These are phyloP conservation scores for Pochonia chlamydosporia DNA, from an alignment of 2,329 filamentous ascomycete genomes.

Conservation along the genomic window DNA sequence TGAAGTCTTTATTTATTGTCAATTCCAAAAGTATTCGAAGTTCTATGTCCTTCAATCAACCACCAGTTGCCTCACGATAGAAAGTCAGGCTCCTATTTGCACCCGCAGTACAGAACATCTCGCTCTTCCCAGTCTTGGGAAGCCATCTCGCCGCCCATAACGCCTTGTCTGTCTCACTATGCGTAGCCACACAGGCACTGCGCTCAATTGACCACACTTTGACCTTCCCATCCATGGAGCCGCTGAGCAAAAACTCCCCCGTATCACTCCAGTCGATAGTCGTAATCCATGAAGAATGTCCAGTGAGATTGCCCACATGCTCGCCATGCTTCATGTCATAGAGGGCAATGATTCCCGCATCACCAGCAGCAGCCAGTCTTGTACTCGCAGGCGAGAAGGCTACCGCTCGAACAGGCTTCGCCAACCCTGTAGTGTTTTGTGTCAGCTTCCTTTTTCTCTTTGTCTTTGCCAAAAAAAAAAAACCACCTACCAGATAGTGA, in stretches of 20 bases:
- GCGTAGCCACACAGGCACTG: slow-evolving; percentile 81
- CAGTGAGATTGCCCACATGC: slow-evolving; percentile 78
- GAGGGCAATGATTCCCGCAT: slow-evolving; percentile 80
- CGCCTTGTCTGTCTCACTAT: slow-evolving; percentile 81
- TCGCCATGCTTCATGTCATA: slow-evolving; percentile 92
- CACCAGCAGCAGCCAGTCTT: slow-evolving; percentile 82
- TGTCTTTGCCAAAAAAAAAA: neutral
- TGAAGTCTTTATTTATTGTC: neutral
- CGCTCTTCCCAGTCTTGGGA: slow-evolving; percentile 62
- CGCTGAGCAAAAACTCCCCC: slow-evolving; percentile 84
- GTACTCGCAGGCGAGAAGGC: slow-evolving; percentile 83
- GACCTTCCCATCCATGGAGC: slow-evolving; percentile 85
- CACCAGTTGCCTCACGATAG: slow-evolving; percentile 77
- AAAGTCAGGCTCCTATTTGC: slow-evolving; percentile 72
- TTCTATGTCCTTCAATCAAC: slow-evolving; percentile 26
- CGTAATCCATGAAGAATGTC: slow-evolving; percentile 82
- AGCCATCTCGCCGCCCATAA: slow-evolving; percentile 84
- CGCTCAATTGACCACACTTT: slow-evolving; percentile 94
- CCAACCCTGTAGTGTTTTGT: slow-evolving; percentile 53
- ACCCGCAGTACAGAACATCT: slow-evolving; percentile 73
- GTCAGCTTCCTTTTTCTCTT: neutral
- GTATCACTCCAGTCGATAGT: slow-evolving; percentile 89
- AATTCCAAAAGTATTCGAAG: neutral
- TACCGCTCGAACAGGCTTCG: slow-evolving; percentile 79
- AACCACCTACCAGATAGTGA: slow-evolving; percentile 63